Base-by-base conservation (phyloP, 495 filamentous ascomycete genomes). In the Endocarpon pusillum region DNA sequence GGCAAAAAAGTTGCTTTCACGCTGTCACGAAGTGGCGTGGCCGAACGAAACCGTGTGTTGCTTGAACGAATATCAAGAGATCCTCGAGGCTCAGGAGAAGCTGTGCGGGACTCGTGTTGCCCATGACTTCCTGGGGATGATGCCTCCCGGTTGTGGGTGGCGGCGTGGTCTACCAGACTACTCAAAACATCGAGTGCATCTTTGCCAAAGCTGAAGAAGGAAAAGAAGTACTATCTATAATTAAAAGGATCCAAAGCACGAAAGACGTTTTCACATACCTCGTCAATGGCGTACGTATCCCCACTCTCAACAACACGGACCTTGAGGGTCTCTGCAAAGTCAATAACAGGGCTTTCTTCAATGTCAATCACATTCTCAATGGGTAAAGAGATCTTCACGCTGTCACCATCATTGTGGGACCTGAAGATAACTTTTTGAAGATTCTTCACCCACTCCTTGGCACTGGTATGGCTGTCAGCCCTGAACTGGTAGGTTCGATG, bases 371-470 rank as follows among this genome's bases (percentile, higher is more conserved):
- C 67, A 44, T 87, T 92, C 29, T 76, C 70, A 14, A 91, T 76
- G 4, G 87, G 86, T 12, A 96, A 63, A 2, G 78, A 87, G 14
- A 97, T 86, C 58, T 97, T 97, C 49, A 97, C 81, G 47, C 86
- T 93, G 45, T 94, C 86, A 5, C 89, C 86, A 33, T 94, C 91
- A 46, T 97, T 97, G 53, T 87, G 84, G 0, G 85, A 85, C 33
- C 86, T 69, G 46, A 96, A 96, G 27, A 97, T 94, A 37, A 94
- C 84, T 35, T 87, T 79, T 42, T 94, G 89, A 16, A 97, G 61
- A 24, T 81, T 69, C 52, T 89, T 91, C 25, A 96, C 87, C 89
- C 89, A 97, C 63, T 96, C 91, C 48, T 85, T 94, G 4, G 89
- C 89, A 53, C 79, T 93, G 21, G 75, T 58, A 12, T 70, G 61